phyloP scores from a whole-genome alignment of 2,329 filamentous ascomycete genomes.

The Arthrobotrys sphaeroides region DNA sequence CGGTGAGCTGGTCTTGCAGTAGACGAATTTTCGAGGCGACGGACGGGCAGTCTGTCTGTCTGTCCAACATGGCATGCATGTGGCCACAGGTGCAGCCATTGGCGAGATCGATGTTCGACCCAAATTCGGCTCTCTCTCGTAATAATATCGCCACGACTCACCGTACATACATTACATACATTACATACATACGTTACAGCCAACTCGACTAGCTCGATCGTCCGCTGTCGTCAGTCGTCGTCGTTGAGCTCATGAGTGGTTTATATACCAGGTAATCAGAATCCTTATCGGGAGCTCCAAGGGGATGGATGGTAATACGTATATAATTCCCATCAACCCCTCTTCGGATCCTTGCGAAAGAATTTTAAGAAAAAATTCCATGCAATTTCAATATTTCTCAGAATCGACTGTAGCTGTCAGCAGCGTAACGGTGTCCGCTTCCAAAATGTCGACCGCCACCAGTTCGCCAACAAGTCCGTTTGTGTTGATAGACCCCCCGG shows the following conservation, averaged over 20 bases:
- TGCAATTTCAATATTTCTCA: constrained; percentile 11
- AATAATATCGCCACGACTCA: constrained; percentile 7
- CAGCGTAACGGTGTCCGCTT: constrained; percentile 1
- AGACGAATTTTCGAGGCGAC: constrained; percentile 13
- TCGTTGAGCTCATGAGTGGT: background rate
- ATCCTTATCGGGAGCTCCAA: constrained; percentile 5
- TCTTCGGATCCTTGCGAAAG: background rate
- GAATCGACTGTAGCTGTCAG: constrained; percentile 17
- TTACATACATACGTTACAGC: no score
- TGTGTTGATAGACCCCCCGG: constrained; percentile 13
- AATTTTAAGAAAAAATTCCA: background rate
- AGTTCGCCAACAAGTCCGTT: constrained; percentile 13
- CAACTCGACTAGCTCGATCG: no score
- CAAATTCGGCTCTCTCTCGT: background rate
- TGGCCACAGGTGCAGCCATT: background rate
- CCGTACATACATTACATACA: background rate
- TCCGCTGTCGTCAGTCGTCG: no score
- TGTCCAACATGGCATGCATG: constrained; percentile 18
- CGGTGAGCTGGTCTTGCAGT: constrained; percentile 13
- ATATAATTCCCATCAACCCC: constrained; percentile 7
- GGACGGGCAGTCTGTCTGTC: background rate
- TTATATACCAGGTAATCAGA: no score
- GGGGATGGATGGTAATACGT: background rate
- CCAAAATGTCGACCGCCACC: constrained; percentile 8
- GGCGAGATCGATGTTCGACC: constrained; percentile 1